These are phyloP conservation scores for Hydnomerulius pinastri DNA, from an alignment of 768 basidiomycete species.

Conservation along the genomic window DNA sequence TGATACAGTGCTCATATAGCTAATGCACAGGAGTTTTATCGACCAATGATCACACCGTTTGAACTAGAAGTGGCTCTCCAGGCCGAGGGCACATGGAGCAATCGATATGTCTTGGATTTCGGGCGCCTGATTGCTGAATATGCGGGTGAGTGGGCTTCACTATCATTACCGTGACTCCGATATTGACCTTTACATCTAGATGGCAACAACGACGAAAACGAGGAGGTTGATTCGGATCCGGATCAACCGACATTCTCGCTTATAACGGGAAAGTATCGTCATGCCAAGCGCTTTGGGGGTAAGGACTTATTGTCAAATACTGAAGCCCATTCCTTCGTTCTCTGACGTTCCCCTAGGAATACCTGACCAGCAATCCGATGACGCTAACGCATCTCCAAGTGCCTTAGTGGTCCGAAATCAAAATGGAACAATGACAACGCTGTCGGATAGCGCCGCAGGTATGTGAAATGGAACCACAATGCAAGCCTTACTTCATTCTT, in stretches of 20 bases:
- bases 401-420: slow-evolving; percentile 65
- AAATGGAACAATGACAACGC: slow-evolving; percentile 54
- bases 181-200: slow-evolving; percentile 6
- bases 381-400: slow-evolving; percentile 29
- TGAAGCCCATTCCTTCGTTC: background rate
- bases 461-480: slow-evolving; percentile 21
- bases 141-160: slow-evolving; percentile 13
- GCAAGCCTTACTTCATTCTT: slow-evolving; percentile 3
- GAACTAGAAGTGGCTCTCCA: slow-evolving; percentile 84
- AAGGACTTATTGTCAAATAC: slow-evolving; percentile 10
- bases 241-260: slow-evolving; percentile 86
- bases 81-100: slow-evolving; percentile 70
- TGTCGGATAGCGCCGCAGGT: slow-evolving; percentile 75
- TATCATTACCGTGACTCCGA: background rate
- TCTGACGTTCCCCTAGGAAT: slow-evolving; percentile 1
- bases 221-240: slow-evolving; percentile 49
- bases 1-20: background rate
- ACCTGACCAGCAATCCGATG: slow-evolving; percentile 13
- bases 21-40: slow-evolving; percentile 73
- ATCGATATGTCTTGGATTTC: slow-evolving; percentile 80
- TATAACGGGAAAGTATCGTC: slow-evolving; percentile 82
- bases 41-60: slow-evolving; percentile 92
- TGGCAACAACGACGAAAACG: slow-evolving; percentile 9
- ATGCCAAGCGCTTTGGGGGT: slow-evolving; percentile 67
- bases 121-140: slow-evolving; percentile 51